Evolutionary conservation across 2,329 filamentous ascomycete genomes (phyloP), one percentile per base, ranked within the genome.

Genomic region (Westerdykella sp.): DNA sequence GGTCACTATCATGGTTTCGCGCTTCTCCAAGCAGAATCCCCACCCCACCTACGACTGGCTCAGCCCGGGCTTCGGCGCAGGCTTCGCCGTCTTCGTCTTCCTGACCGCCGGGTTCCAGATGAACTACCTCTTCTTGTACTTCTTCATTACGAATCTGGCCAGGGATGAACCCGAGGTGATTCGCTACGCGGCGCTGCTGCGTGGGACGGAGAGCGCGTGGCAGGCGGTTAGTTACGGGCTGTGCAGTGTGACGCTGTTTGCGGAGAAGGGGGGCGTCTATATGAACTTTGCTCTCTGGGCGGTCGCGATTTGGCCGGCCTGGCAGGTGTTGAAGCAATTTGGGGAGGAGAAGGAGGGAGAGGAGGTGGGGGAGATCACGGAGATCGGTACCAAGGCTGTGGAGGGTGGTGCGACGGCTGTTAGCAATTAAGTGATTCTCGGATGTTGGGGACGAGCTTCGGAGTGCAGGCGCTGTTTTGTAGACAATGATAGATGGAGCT

Each of bases 111-210:
- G 81, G 0, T 87, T 87, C 53, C 84, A 87, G 64, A 51, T 86
- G 6, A 87, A 87, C 60, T 88, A 88, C 58, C 72, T 87, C 50
- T 87, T 81, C 59, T 64, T 87, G 72, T 86, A 87, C 67, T 87
- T 87, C 55, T 70, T 87, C 46, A 77, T 87, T 9, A 75, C 79
- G 4, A 81, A 85, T 51, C 60, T 88, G 2, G 81, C 84, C 1
- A 63, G 71, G 4, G 70, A 73, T 5, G 73, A 85, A 40, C 73
- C 75, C 18, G 79, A 88, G 51, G 75, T 87, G 1, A 77, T 88
- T 35, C 76, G 84, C 1, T 81, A 83, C 54, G 77, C 84, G 0
- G 83, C 81, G 0, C 64, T 88, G 11, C 69, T 88, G 2, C 73
- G 84, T 43, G 84, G 81, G 1, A 84, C 81, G 0, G 84, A 88